Evolutionary conservation across 2,329 filamentous ascomycete species (phyloP).

Genomic region (Pseudogymnoascus sp.): DNA sequence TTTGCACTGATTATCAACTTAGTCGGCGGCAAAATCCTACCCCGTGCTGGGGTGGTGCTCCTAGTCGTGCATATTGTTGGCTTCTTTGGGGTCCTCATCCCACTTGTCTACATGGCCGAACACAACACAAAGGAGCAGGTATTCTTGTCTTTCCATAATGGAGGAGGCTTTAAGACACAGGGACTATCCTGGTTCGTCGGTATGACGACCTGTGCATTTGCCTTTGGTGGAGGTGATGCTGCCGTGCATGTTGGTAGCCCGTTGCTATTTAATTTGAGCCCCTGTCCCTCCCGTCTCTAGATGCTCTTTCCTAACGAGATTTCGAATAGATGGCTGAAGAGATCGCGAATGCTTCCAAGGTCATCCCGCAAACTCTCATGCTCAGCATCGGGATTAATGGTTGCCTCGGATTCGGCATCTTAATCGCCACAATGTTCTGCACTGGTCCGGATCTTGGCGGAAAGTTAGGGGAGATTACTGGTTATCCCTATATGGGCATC

Average conservation of each 20-base stretch:
- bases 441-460: not conserved
- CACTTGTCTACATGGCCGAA: conserved; percentile 31
- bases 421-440: not conserved
- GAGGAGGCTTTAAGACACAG: conserved; percentile 38
- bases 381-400: not conserved
- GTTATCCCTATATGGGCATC: not conserved
- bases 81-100: conserved; percentile 35
- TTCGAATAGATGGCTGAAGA: conserved; percentile 42
- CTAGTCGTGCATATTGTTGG: conserved; percentile 39
- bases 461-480: not conserved
- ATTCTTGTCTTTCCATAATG: conserved; percentile 40
- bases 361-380: conserved; percentile 29
- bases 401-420: not conserved
- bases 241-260: not conserved
- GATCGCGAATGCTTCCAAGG: conserved; percentile 54
- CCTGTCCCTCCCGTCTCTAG: not conserved
- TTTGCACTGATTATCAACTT: conserved; percentile 47
- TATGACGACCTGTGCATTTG: conserved; percentile 34
- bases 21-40: conserved; percentile 38
- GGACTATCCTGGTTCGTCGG: conserved; percentile 42
- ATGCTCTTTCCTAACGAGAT: not conserved
- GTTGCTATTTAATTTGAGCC: not conserved
- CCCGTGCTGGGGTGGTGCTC: conserved; percentile 45
- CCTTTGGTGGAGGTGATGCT: conserved; percentile 31
- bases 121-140: conserved; percentile 32